Conservation (phyloP, 169 alveolate genomes). For the Cryptosporidium ubiquitum region DNA sequence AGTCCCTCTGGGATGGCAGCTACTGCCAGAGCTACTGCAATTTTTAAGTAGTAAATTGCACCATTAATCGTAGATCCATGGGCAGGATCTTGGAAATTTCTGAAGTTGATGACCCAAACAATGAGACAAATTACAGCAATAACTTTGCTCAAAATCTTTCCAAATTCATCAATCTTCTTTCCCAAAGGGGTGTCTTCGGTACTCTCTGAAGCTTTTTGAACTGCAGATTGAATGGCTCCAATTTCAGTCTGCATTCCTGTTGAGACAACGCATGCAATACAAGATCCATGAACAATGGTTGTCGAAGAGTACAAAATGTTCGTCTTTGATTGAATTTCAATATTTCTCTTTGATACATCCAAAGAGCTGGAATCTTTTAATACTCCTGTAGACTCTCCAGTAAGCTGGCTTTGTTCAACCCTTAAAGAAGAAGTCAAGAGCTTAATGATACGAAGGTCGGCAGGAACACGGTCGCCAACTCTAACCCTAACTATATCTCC, state of each 20-base stretch:
- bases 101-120: conserved; percentile 96
- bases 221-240: conserved; percentile 96
- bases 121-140: conserved; percentile 91
- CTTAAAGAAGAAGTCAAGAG: conserved; percentile 92
- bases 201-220: conserved; percentile 91
- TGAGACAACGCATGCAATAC: conserved; percentile 92
- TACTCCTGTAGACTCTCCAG: conserved; percentile 96
- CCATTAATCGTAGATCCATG: conserved; percentile 95
- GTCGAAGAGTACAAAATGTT: conserved; percentile 95
- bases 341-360: conserved; percentile 79
- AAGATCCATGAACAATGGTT: conserved; percentile 92
- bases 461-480: conserved; percentile 98
- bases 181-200: conserved; percentile 97
- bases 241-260: conserved; percentile 99
- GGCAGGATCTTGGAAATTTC: conserved; percentile 95
- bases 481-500: conserved; percentile 97
- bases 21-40: conserved; percentile 98
- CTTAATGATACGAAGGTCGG: conserved; percentile 94
- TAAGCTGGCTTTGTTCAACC: conserved; percentile 94
- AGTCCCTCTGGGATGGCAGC: conserved; percentile 99
- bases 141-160: conserved; percentile 91
- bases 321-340: conserved; percentile 83
- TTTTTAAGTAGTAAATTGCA: conserved; percentile 95
- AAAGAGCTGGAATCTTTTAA: conserved; percentile 83
- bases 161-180: conserved; percentile 95